Base-by-base conservation (phyloP, 257 asterid species). In the Paulownia fortunei region DNA sequence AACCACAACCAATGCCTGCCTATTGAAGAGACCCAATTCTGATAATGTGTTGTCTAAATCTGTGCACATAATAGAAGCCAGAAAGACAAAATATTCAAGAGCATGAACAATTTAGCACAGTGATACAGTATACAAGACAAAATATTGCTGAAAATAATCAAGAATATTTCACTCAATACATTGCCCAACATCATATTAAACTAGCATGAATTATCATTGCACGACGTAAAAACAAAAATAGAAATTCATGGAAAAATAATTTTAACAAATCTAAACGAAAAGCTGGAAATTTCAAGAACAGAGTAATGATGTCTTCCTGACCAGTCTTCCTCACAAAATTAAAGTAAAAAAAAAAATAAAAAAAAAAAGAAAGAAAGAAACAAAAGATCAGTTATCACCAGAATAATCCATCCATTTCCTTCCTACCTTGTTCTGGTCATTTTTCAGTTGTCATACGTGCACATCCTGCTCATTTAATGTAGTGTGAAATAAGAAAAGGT, bases 1-100 rank as follows among this genome's bases (percentile, higher is more conserved):
- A 84, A 95, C 90, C 63, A 93, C 94, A 37, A 93, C 36, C 62
- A 95, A 76, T 79, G 99, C 92, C 72, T 95, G 99, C 83, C 99
- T 90, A 72, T 89, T 84, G 76, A 46, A 81, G 74, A 95, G 85
- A 56, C 91, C 94, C 90, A 95, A 78, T 58, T 92, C 97, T 75
- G 89, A 83, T 74, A 95, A 79, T 27, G 92, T 84, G 80, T 79
- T 82, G 72, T 76, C 78, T 83, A 95, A 79, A 77, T 95, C 99
- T 95, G 93, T 52, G 71, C 26, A 67, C 49, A 79, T 3, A 47
- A 61, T 60, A 79, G 69, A 21, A 27, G 58, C 55, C 27, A 30
- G 3, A 60, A 13, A 32, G 49, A 66, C 52, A 58, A 82, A 68
- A 62, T 42, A 54, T 60, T 41, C 30, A 76, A 65, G 59, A 47